phyloP scores from a whole-genome alignment of 495 filamentous ascomycete genomes.

The Articulospora tetracladia region DNA sequence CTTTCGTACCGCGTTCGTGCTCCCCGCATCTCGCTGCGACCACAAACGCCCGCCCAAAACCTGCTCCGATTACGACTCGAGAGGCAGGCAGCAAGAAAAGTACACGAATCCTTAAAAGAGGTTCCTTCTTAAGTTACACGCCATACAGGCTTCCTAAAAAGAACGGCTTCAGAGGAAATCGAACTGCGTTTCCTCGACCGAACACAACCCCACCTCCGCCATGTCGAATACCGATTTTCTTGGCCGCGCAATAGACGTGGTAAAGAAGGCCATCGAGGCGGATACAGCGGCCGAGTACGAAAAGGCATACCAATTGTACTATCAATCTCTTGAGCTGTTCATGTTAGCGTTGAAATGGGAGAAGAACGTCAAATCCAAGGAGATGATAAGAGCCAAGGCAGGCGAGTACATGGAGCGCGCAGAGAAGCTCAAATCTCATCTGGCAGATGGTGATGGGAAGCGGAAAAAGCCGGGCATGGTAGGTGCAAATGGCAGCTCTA shows the following conservation, averaged over 20 bases:
- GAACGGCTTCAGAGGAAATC: not conserved
- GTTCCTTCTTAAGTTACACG: not conserved
- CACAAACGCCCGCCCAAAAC: not conserved
- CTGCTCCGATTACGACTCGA: not conserved
- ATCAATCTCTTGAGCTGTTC: slow-evolving; percentile 88
- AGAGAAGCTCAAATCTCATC: slow-evolving; percentile 91
- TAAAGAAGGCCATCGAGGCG: slow-evolving; percentile 94
- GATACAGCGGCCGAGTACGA: slow-evolving; percentile 97
- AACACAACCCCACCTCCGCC: slow-evolving; percentile 26
- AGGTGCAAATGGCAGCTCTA: slow-evolving; percentile 79
- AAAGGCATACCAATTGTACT: slow-evolving; percentile 92
- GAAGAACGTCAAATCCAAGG: slow-evolving; percentile 93
- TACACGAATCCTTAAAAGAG: not conserved
- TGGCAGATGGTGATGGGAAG: slow-evolving; percentile 67
- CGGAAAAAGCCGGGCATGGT: slow-evolving; percentile 76
- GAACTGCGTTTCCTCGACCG: not conserved
- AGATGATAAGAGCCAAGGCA: slow-evolving; percentile 91
- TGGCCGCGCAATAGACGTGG: slow-evolving; percentile 88
- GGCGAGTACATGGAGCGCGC: slow-evolving; percentile 97
- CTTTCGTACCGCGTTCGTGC: not conserved
- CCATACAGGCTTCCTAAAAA: no score
- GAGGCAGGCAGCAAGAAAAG: not conserved
- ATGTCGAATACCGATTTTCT: slow-evolving; percentile 99
- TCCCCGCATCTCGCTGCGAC: not conserved
- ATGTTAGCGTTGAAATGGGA: slow-evolving; percentile 98